Base-by-base conservation (phyloP, 2,329 filamentous ascomycete genomes). In the Podosphaera aphanis region DNA sequence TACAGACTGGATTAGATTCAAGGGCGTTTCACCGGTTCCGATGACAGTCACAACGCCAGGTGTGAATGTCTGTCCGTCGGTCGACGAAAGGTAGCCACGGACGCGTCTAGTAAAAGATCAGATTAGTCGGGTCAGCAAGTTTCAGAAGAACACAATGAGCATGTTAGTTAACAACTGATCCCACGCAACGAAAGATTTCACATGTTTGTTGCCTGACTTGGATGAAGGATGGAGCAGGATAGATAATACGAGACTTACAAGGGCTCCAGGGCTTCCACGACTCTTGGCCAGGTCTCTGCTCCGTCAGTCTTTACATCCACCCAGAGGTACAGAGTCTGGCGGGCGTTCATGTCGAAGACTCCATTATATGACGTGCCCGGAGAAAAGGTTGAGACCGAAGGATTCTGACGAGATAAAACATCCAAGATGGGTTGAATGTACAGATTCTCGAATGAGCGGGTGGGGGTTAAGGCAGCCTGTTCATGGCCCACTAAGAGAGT, bases 271-370 rank as follows among this genome's bases (percentile, higher is more conserved):
- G 71, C 73, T 20, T 64, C 53, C 31, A 75, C 61, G 2, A 76
- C 72, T 29, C 63, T 64, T 2, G 71, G 62, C 63, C 70, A 77
- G 1, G 74, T 74, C 27, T 62, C 63, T 0, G 59, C 53, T 5
- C 72, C 72, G 31, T 66, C 60, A 0, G 74, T 77, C 58, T 79
- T 79, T 48, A 76, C 54, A 54, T 79, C 74, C 48, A 79, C 68
- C 59, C 75, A 77, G 41, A 79, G 63, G 60, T 76, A 77, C 5
- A 79, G 63, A 0, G 74, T 77, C 57, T 77, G 73, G 5, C 57
- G 62, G 1, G 61, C 55, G 29, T 55, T 55, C 1, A 71, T 71
- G 57, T 79, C 74, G 55, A 67, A 79, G 13, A 79, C 70, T 29
- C 74, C 74, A 54, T 76, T 73, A 38, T 65, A 63, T 3, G 70